Percentiles rank a stretch among this genome's conserved stretches.
These are phyloP conservation scores for Alternaria incomplexa DNA, from an alignment of 2,329 filamentous ascomycete genomes.

Conservation along the genomic window DNA sequence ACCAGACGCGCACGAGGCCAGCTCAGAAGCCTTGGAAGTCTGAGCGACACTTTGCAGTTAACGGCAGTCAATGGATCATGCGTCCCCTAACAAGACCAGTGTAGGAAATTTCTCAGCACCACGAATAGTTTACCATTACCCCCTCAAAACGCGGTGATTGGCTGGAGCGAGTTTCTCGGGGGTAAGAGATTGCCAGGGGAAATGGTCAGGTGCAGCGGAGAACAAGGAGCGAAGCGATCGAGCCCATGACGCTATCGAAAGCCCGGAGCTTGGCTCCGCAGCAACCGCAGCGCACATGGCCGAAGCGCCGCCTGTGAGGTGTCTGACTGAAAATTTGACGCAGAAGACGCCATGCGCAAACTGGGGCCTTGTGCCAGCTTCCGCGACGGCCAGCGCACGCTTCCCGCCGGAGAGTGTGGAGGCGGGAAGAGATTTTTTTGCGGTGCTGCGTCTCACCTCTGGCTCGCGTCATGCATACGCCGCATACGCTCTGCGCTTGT, in stretches of 20 bases:
- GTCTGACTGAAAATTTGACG: conserved; percentile 28
- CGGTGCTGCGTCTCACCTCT: background rate
- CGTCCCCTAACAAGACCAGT: conserved; percentile 18
- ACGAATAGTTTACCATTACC: conserved; percentile 18
- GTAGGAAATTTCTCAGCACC: conserved; percentile 16
- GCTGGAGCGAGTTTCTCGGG: conserved; percentile 28
- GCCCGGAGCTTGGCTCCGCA: conserved; percentile 8
- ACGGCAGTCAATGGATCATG: conserved; percentile 48
- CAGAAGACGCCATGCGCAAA: conserved; percentile 25
- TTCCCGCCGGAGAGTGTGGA: conserved; percentile 25
- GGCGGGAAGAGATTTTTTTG: conserved; percentile 29
- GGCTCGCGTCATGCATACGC: conserved; percentile 15
- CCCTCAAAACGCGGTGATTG: conserved; percentile 20
- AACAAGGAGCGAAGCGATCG: conserved; percentile 6
- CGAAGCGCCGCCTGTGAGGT: background rate
- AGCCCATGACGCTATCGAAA: conserved; percentile 17
- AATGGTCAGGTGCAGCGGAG: conserved; percentile 13
- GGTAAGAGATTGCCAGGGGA: conserved; percentile 31
- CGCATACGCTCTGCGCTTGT: conserved; percentile 3
- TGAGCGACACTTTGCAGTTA: conserved; percentile 51
- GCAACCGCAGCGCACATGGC: background rate
- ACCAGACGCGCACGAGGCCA: conserved; percentile 36
- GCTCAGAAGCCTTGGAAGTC: conserved; percentile 22
- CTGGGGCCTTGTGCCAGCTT: conserved; percentile 5
- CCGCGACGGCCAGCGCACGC: conserved; percentile 6